Percentiles rank a stretch among this genome's conserved stretches.
These are phyloP conservation scores for Biancaea sappan DNA, from an alignment of 306 rosid species.

Conservation along the genomic window DNA sequence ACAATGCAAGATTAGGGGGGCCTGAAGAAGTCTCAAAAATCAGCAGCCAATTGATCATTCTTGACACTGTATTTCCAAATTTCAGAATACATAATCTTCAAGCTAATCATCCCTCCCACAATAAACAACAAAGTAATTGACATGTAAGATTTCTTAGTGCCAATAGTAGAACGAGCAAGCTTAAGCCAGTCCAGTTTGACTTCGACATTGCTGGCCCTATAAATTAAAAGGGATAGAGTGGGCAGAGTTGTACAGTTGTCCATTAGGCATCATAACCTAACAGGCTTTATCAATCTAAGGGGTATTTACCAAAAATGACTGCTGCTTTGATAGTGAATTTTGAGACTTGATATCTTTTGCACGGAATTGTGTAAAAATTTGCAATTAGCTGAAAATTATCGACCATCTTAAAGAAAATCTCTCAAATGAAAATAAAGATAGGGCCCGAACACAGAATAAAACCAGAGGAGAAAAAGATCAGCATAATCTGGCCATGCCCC, in stretches of 20 bases:
- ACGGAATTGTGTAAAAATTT: background rate
- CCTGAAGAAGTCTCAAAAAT: slow-evolving; percentile 8
- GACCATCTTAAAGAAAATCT: background rate
- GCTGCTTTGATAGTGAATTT: background rate
- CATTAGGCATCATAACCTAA: background rate
- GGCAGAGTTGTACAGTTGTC: slow-evolving; percentile 4
- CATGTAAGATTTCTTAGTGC: background rate
- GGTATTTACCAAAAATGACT: background rate
- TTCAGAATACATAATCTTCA: slow-evolving; percentile 7
- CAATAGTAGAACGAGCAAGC: slow-evolving; percentile 13
- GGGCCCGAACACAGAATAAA: background rate
- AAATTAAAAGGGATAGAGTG: background rate
- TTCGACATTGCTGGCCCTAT: slow-evolving; percentile 1
- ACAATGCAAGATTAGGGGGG: slow-evolving; percentile 25
- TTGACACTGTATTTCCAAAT: slow-evolving; percentile 16
- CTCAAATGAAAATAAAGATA: slow-evolving; percentile 14
- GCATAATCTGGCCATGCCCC: slow-evolving; percentile 20
- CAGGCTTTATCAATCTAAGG: slow-evolving; percentile 17
- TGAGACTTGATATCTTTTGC: background rate
- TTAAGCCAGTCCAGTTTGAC: slow-evolving; percentile 11
- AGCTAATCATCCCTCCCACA: slow-evolving; percentile 10
- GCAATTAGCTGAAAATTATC: slow-evolving; percentile 13
- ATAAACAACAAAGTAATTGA: background rate
- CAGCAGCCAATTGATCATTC: slow-evolving; percentile 13
- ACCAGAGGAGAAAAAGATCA: background rate